phyloP scores from a whole-genome alignment of 2,329 filamentous ascomycete genomes.

The Bimuria novae-zelandiae region DNA sequence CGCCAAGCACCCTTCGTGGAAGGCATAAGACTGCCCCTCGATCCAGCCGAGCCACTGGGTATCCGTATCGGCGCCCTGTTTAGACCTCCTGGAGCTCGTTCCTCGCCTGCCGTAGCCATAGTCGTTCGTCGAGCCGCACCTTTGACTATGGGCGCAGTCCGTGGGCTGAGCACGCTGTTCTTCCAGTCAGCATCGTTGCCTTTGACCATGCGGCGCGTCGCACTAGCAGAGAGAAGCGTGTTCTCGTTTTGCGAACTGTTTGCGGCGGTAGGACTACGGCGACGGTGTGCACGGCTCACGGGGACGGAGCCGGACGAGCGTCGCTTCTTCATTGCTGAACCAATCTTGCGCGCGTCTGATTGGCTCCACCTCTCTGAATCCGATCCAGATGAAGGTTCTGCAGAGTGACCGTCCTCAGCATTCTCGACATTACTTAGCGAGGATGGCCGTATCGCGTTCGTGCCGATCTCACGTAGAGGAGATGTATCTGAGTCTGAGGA shows the following conservation, averaged over 20 bases:
- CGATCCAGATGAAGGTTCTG: conserved; percentile 46
- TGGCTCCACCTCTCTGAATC: conserved; percentile 58
- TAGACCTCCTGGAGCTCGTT: conserved; percentile 27
- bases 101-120: conserved; percentile 38
- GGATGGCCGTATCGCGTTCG: conserved; percentile 52
- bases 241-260: conserved; percentile 62
- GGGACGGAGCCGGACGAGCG: conserved; percentile 52
- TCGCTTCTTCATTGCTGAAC: conserved; percentile 62
- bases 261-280: conserved; percentile 58
- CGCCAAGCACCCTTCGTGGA: conserved; percentile 41
- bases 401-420: conserved; percentile 28
- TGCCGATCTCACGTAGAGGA: conserved; percentile 52
- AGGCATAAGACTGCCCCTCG: conserved; percentile 37
- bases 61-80: conserved; percentile 40
- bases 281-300: conserved; percentile 51
- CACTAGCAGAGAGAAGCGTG: conserved; percentile 66
- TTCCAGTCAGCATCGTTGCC: conserved; percentile 61
- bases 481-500: conserved; percentile 62
- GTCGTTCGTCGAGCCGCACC: conserved; percentile 46
- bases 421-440: conserved; percentile 60
- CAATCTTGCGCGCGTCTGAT: conserved; percentile 59
- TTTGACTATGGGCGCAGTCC: conserved; percentile 64
- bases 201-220: conserved; percentile 69
- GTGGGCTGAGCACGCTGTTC: conserved; percentile 64
- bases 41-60: conserved; percentile 32